Evolutionary conservation across 257 asterid genomes (phyloP), one percentile per base, ranked within the genome.

Genomic region (Thymus mandschuricus): DNA sequence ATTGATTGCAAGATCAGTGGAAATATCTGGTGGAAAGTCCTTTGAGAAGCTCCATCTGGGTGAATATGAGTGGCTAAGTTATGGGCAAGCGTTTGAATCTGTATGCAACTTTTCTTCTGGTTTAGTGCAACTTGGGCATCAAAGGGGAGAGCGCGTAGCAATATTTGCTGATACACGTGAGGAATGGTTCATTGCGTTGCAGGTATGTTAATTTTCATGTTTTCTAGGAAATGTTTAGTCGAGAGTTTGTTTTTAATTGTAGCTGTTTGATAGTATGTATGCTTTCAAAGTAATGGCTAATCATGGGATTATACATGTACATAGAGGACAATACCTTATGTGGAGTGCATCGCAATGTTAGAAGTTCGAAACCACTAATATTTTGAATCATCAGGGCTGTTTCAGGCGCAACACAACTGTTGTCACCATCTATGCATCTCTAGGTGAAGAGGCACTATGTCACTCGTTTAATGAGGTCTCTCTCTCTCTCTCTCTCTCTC

Each of bases 11-110:
- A 83, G 87, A 70, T 97, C 90, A 78, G 56, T 83, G 76, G 98
- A 86, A 75, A 60, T 51, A 60, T 75, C 96, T 34, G 87, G 81
- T 80, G 99, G 98, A 46, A 92, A 83, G 84, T 86, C 97, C 28
- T 95, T 95, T 56, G 99, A 92, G 90, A 95, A 92, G 88, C 89
- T 95, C 66, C 99, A 95, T 82, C 78, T 95, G 80, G 99, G 99
- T 58, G 96, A 92, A 35, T 95, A 89, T 52, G 85, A 92, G 80
- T 95, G 99, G 99, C 66, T 87, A 82, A 92, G 85, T 76, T 95
- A 88, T 56, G 92, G 89, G 6, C 89, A 89, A 81, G 87, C 81
- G 58, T 95, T 89, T 79, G 92, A 88, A 74, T 60, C 92, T 9
- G 98, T 86, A 4, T 92, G 97, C 85, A 82, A 79, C 70, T 89